Evolutionary conservation across 2,329 filamentous ascomycete genomes (phyloP).

Genomic region (Xylariaceae sp.): DNA sequence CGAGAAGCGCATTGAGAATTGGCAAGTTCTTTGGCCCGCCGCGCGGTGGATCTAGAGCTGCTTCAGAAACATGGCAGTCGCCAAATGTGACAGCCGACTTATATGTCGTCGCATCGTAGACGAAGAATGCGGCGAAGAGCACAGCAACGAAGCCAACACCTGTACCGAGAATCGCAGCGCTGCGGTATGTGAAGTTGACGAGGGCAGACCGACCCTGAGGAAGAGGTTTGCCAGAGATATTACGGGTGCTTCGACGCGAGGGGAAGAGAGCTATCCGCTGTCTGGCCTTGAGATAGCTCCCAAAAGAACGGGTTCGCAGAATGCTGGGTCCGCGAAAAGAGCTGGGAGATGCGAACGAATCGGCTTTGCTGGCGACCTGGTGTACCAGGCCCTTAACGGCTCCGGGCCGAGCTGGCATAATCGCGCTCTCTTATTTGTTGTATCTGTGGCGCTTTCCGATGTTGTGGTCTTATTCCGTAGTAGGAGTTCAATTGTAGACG

Average conservation of each 20-base stretch:
- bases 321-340: slow-evolving; percentile 7
- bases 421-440: slow-evolving; percentile 4
- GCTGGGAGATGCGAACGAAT: slow-evolving; percentile 7
- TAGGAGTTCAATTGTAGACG: slow-evolving; percentile 1
- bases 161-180: slow-evolving; percentile 67
- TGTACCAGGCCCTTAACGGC: slow-evolving; percentile 22
- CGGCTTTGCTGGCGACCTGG: slow-evolving; percentile 20
- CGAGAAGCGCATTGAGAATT: slow-evolving; percentile 79
- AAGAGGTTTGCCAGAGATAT: slow-evolving; percentile 49
- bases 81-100: slow-evolving; percentile 58
- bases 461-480: neutral
- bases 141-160: slow-evolving; percentile 66
- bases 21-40: slow-evolving; percentile 95
- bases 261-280: slow-evolving; percentile 22
- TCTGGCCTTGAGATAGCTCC: slow-evolving; percentile 11
- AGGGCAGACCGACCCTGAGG: slow-evolving; percentile 44
- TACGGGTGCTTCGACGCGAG: slow-evolving; percentile 32
- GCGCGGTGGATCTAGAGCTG: slow-evolving; percentile 72
- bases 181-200: slow-evolving; percentile 60
- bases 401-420: slow-evolving; percentile 26
- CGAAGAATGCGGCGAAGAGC: slow-evolving; percentile 76
- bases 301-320: slow-evolving; percentile 20
- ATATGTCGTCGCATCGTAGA: slow-evolving; percentile 93
- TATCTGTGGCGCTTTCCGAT: neutral
- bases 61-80: slow-evolving; percentile 78